Conservation (phyloP, 345 rosid species). For the Eucalyptus sideroxylon region DNA sequence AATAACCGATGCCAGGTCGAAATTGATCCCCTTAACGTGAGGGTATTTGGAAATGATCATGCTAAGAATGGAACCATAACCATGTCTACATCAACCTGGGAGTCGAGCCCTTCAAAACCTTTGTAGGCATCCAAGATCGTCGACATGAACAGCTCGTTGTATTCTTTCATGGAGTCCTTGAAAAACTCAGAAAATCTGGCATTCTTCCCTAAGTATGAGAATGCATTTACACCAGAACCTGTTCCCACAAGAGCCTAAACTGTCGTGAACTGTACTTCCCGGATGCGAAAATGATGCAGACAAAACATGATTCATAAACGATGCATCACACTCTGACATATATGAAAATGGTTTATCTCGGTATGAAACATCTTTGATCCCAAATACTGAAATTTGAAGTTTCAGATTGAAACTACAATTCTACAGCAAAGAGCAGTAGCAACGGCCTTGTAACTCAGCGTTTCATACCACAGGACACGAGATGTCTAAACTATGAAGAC, state of each 20-base stretch:
- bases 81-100: constrained; percentile 30
- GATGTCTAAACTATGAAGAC: background rate
- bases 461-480: background rate
- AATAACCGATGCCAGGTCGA: constrained; percentile 21
- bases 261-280: background rate
- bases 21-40: constrained; percentile 32
- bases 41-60: constrained; percentile 29
- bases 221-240: constrained; percentile 9
- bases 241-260: background rate
- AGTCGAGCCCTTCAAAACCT: constrained; percentile 23
- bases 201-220: constrained; percentile 12
- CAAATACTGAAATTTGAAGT: background rate
- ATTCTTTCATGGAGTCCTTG: constrained; percentile 17
- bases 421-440: background rate
- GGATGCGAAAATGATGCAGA: background rate
- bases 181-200: constrained; percentile 16
- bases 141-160: constrained; percentile 20
- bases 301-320: background rate
- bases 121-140: constrained; percentile 21
- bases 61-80: constrained; percentile 37
- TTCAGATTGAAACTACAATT: background rate
- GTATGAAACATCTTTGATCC: background rate
- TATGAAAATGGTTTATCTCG: background rate
- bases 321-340: background rate
- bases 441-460: background rate